phyloP scores from a whole-genome alignment of 2,329 filamentous ascomycete species.

The Claviceps sp. region DNA sequence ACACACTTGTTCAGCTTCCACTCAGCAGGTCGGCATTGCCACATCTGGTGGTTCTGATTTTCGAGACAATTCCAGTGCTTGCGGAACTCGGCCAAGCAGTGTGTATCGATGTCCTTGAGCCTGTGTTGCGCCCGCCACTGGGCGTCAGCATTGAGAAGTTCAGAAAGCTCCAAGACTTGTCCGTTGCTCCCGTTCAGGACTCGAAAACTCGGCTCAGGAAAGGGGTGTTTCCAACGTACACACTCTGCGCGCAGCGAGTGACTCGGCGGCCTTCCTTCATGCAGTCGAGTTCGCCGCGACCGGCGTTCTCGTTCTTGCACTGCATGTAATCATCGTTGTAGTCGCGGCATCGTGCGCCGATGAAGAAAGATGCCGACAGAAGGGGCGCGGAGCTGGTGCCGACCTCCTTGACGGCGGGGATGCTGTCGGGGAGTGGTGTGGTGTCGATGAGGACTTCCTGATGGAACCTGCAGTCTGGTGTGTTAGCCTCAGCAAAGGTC shows the following conservation, averaged over 20 bases:
- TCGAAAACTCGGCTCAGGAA: background rate
- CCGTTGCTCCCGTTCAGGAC: background rate
- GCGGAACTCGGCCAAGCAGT: slow-evolving; percentile 83
- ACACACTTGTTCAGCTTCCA: slow-evolving; percentile 90
- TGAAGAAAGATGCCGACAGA: slow-evolving; percentile 88
- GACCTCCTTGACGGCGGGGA: slow-evolving; percentile 88
- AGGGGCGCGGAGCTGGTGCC: slow-evolving; percentile 87
- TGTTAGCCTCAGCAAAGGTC: slow-evolving; percentile 9
- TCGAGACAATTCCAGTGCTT: slow-evolving; percentile 93
- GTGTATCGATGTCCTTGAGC: slow-evolving; percentile 88
- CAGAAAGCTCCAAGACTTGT: background rate
- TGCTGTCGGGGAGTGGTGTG: slow-evolving; percentile 80
- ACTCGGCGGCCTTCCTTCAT: slow-evolving; percentile 94
- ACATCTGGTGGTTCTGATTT: slow-evolving; percentile 94
- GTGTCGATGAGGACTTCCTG: slow-evolving; percentile 89
- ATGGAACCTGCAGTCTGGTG: slow-evolving; percentile 60
- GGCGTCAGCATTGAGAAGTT: slow-evolving; percentile 4
- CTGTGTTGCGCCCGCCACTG: slow-evolving; percentile 28
- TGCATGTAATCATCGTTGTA: slow-evolving; percentile 99
- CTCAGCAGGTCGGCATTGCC: slow-evolving; percentile 83
- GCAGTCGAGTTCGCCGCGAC: slow-evolving; percentile 85
- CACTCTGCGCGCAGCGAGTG: slow-evolving; percentile 88
- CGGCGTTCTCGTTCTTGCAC: slow-evolving; percentile 91
- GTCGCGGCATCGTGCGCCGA: slow-evolving; percentile 82
- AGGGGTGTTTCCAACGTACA: slow-evolving; percentile 47